These are phyloP conservation scores for Fusarium guadeloupense DNA, from an alignment of 2,329 filamentous ascomycete species.

Conservation along the genomic window DNA sequence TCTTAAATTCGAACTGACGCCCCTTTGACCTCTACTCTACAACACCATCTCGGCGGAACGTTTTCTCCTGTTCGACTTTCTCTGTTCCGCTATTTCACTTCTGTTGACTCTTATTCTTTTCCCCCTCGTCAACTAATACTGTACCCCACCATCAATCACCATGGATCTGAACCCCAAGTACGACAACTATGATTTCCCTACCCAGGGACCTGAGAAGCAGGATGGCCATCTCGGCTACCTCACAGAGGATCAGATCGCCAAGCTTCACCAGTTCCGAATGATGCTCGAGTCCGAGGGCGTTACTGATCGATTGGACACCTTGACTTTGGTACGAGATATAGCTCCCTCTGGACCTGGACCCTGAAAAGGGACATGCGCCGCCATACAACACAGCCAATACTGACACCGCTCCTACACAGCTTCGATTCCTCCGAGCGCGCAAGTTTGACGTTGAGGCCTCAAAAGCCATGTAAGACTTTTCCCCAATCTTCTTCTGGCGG, in stretches of 20 bases:
- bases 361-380: constrained; percentile 12
- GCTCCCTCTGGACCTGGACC: constrained; percentile 5
- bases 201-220: constrained; percentile 73
- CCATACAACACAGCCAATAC: background rate
- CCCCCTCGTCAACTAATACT: constrained; percentile 11
- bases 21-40: constrained; percentile 32
- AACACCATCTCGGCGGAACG: constrained; percentile 18
- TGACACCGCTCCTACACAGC: constrained; percentile 53
- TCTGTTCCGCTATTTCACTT: constrained; percentile 6
- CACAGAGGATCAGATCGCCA: constrained; percentile 85
- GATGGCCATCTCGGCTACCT: constrained; percentile 89
- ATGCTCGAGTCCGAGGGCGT: constrained; percentile 85
- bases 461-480: constrained; percentile 78
- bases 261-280: constrained; percentile 84
- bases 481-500: constrained; percentile 14
- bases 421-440: constrained; percentile 91
- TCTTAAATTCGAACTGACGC: constrained; percentile 26
- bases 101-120: constrained; percentile 17
- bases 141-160: constrained; percentile 45
- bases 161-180: constrained; percentile 83
- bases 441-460: constrained; percentile 89
- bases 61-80: constrained; percentile 1
- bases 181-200: constrained; percentile 95
- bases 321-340: constrained; percentile 77
- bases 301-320: constrained; percentile 86